Base-by-base conservation (phyloP, 2,329 filamentous ascomycete genomes). In the Diaporthe sp. region DNA sequence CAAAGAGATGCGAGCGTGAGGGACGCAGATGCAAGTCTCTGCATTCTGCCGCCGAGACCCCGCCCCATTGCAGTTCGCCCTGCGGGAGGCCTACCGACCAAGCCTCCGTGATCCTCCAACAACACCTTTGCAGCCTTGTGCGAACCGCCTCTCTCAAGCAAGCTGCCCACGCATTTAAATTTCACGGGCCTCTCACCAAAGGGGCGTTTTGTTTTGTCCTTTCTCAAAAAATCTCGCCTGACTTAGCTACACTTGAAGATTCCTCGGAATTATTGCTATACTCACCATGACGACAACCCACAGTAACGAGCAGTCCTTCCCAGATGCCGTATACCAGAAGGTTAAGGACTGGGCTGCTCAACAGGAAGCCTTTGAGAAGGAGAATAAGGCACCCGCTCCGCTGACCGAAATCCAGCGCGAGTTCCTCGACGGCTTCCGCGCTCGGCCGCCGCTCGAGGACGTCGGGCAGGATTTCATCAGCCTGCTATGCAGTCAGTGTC, bases 341-440 rank as follows among this genome's bases (percentile, higher is more conserved):
- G 77, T 87, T 70, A 83, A 82, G 67, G 78, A 77, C 22, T 88
- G 84, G 84, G 81, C 87, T 71, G 82, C 83, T 33, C 60, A 80
- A 28, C 85, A 88, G 67, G 85, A 86, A 72, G 78, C 79, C 2
- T 79, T 78, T 57, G 83, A 86, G 78, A 77, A 73, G 13, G 47
- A 77, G 9, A 76, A 81, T 47, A 80, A 80, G 9, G 45, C 76
- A 19, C 83, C 85, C 0, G 81, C 84, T 1, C 82, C 83, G 0
- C 78, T 89, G 40, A 82, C 83, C 0, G 80, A 81, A 6, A 76
- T 79, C 6, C 83, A 89, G 78, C 79, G 81, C 13, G 79, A 81
- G 52, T 84, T 86, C 22, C 78, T 90, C 35, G 80, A 82, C 80
- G 85, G 70, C 76, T 78, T 2, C 79, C 76, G 30, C 77, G 71